These are phyloP conservation scores for Fusarium annulatum DNA, from an alignment of 2,329 filamentous ascomycete species.

Conservation along the genomic window DNA sequence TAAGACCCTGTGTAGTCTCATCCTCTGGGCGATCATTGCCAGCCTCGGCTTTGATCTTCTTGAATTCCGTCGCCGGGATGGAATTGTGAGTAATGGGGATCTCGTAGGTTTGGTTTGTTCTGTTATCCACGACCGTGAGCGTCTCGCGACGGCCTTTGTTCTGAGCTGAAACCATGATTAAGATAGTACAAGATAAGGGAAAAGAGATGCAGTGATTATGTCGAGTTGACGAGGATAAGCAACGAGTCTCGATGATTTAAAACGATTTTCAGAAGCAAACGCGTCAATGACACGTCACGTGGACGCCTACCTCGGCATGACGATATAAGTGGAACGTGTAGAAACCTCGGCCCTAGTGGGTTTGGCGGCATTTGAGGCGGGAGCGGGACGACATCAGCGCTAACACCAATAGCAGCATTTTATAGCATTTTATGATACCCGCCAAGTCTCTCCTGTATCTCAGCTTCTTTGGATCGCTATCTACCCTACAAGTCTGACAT, in stretches of 20 bases:
- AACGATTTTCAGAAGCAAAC: conserved; percentile 11
- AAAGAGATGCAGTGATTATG: not conserved
- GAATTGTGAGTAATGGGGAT: conserved; percentile 62
- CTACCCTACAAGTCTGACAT: not conserved
- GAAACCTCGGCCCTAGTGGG: not conserved
- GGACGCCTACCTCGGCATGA: conserved; percentile 6
- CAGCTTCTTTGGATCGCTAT: too few species aligned
- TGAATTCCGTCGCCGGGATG: conserved; percentile 62
- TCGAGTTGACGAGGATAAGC: not conserved
- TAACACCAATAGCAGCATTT: fast-evolving
- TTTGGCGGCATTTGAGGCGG: not conserved
- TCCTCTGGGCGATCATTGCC: conserved; percentile 55
- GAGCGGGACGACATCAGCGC: not conserved
- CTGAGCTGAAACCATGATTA: conserved; percentile 7
- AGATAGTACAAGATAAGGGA: not conserved
- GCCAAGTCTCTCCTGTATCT: not conserved
- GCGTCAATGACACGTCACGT: conserved; percentile 5
- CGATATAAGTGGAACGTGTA: not conserved
- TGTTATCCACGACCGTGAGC: conserved; percentile 61
- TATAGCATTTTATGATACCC: fast-evolving
- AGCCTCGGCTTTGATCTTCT: conserved; percentile 57
- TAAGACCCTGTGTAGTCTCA: conserved; percentile 61
- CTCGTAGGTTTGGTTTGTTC: conserved; percentile 60
- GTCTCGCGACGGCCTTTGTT: conserved; percentile 40
- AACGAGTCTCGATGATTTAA: not conserved